Evolutionary conservation across 2,329 filamentous ascomycete genomes (phyloP).

Genomic region (Chaetomium strumarium): DNA sequence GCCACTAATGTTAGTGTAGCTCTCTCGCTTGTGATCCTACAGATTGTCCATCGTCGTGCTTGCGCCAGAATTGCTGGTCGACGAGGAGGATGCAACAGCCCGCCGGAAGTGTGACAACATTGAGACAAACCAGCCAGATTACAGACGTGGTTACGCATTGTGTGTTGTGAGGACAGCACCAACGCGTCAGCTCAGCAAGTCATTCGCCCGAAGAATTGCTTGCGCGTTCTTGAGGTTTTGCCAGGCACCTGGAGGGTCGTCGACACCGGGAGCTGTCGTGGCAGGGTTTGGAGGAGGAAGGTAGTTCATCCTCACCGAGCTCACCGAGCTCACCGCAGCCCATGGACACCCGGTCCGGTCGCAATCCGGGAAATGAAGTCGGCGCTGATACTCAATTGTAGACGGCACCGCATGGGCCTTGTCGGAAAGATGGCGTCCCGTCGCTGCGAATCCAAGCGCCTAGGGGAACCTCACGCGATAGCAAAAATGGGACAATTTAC

Average conservation of each 20-base stretch:
- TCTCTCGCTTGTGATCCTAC: not conserved
- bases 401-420: too few relatives aligned
- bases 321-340: conserved; percentile 13
- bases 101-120: conserved; percentile 6
- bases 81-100: too few relatives aligned
- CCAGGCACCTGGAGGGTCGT: not conserved
- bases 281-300: not conserved
- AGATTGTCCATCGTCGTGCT: not conserved
- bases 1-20: not conserved
- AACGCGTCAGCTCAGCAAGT: not conserved
- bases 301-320: conserved; percentile 2
- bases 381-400: too few relatives aligned
- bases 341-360: not conserved
- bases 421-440: too few relatives aligned
- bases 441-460: too few relatives aligned
- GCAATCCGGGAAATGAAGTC: not conserved
- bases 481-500: conserved; percentile 23
- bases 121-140: not conserved
- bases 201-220: not conserved
- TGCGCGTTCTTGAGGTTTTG: not conserved
- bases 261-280: conserved; percentile 1
- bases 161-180: not conserved
- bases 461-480: not conserved
- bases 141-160: not conserved
- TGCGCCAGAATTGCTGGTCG: not conserved